Conservation (phyloP, 2,329 filamentous ascomycete genomes). For the Penicillium hordei region DNA sequence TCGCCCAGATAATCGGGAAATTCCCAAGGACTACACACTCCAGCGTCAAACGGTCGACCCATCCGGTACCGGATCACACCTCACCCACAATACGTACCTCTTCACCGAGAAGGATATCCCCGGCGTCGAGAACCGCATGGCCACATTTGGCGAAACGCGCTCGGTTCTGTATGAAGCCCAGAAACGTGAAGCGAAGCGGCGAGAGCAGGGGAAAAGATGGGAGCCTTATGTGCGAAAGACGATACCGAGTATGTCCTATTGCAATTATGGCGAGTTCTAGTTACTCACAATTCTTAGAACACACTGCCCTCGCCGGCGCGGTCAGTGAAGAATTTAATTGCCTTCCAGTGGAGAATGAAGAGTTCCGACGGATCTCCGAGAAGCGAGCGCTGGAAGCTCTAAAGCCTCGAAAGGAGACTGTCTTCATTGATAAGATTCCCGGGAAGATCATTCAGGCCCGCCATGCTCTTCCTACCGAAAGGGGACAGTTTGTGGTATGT, state of each 20-base stretch:
- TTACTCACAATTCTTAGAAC: constrained; percentile 54
- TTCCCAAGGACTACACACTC: constrained; percentile 88
- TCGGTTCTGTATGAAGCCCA: constrained; percentile 49
- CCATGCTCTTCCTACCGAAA: constrained; percentile 48
- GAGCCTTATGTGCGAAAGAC: constrained; percentile 59
- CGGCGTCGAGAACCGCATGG: constrained; percentile 59
- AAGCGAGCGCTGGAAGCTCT: constrained; percentile 60
- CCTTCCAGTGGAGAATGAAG: constrained; percentile 68
- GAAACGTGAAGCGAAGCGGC: constrained; percentile 47
- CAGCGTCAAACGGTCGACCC: constrained; percentile 63
- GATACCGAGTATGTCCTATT: constrained; percentile 62
- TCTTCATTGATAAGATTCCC: constrained; percentile 47
- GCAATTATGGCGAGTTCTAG: not conserved
- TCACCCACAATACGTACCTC: constrained; percentile 78
- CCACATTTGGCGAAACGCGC: constrained; percentile 45
- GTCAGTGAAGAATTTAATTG: constrained; percentile 76
- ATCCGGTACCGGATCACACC: constrained; percentile 35
- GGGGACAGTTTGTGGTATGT: constrained; percentile 47
- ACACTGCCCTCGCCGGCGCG: constrained; percentile 71
- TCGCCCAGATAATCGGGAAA: constrained; percentile 64
- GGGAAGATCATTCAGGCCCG: constrained; percentile 60
- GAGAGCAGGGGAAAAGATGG: constrained; percentile 54
- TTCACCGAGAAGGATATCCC: constrained; percentile 94
- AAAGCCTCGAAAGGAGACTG: constrained; percentile 59
- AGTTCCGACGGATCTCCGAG: constrained; percentile 64